Evolutionary conservation across 768 basidiomycete species (phyloP), one percentile per base, ranked within the genome.

Genomic region (Pleurotus citrinopileatus): DNA sequence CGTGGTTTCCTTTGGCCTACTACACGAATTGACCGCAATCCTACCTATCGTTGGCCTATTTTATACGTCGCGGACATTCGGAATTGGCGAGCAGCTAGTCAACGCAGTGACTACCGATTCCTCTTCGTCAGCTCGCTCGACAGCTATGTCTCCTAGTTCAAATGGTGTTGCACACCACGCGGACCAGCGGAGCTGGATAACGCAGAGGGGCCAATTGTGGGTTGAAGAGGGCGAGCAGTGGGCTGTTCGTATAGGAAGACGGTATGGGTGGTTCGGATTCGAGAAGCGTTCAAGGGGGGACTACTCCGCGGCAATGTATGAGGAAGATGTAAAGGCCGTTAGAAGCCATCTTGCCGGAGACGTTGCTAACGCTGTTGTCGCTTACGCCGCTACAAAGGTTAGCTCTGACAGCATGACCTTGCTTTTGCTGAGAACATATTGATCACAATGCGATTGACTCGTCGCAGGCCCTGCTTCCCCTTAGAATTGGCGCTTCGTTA

Each of bases 1-100:
- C 57, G 59, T 81, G 7, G 58, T 89, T 37, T 91, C 93, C 0
- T 96, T 97, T 59, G 84, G 81, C 4, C 70, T 94, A 51, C 74
- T 97, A 2, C 94, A 97, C 63, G 94, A 97, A 64, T 58, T 91
- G 9, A 94, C 92, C 0, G 92, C 94, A 0, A 63, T 94, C 47
- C 74, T 83, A 0, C 91, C 94, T 2, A 76, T 94, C 25, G 78
- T 87, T 3, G 80, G 83, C 29, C 65, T 90, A 34, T 96, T 93
- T 67, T 91, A 83, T 63, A 73, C 75, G 0, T 83, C 91, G 7
- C 75, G 86, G 28, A 65, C 78, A 3, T 60, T 90, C 1, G 89
- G 87, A 2, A 66, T 90, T 20, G 94, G 94, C 0, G 84, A 88
- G 51, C 71, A 67, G 34, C 66, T 91, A 54, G 81, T 93, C 23